A percentile compares a stretch with the other conserved stretches of the same genome.
These are phyloP conservation scores for Xylariaceae sp. DNA, from an alignment of 2,329 filamentous ascomycete genomes.

Conservation along the genomic window DNA sequence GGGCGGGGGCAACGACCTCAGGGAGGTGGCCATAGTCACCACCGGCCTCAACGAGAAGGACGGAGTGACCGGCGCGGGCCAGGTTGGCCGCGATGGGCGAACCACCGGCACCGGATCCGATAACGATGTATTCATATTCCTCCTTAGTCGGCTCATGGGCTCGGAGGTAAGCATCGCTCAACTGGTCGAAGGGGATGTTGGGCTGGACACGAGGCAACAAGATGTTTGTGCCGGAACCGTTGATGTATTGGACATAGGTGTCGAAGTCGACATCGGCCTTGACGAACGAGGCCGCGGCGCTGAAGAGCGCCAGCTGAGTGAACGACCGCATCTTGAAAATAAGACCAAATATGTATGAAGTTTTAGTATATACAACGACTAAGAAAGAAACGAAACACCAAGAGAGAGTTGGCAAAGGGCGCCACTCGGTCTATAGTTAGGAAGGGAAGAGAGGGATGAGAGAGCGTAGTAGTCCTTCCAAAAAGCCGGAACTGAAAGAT, in stretches of 20 bases:
- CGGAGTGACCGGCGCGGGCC: constrained; percentile 53
- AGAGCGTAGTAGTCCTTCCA: too few relatives aligned
- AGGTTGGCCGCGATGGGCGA: constrained; percentile 56
- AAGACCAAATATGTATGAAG: too few relatives aligned
- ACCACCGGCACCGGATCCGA: constrained; percentile 60
- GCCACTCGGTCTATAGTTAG: too few relatives aligned
- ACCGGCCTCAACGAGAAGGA: constrained; percentile 58
- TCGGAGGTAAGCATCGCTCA: not conserved
- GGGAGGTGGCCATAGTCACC: constrained; percentile 49
- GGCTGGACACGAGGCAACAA: not conserved
- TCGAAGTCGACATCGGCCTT: too few relatives aligned
- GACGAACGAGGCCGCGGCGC: not conserved
- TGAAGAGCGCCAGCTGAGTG: not conserved
- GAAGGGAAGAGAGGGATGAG: too few relatives aligned
- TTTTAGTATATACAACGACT: too few relatives aligned
- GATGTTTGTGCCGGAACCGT: not conserved
- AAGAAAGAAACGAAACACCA: too few relatives aligned
- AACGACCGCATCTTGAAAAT: not conserved
- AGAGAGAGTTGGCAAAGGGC: too few relatives aligned
- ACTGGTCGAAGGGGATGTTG: not conserved
- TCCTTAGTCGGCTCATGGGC: constrained; percentile 13
- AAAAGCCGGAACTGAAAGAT: too few relatives aligned
- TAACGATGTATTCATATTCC: constrained; percentile 58
- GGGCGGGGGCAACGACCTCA: constrained; percentile 52
- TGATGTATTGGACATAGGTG: not conserved